These are phyloP conservation scores for Clausena lansium DNA, from an alignment of 345 rosid genomes.

Conservation along the genomic window DNA sequence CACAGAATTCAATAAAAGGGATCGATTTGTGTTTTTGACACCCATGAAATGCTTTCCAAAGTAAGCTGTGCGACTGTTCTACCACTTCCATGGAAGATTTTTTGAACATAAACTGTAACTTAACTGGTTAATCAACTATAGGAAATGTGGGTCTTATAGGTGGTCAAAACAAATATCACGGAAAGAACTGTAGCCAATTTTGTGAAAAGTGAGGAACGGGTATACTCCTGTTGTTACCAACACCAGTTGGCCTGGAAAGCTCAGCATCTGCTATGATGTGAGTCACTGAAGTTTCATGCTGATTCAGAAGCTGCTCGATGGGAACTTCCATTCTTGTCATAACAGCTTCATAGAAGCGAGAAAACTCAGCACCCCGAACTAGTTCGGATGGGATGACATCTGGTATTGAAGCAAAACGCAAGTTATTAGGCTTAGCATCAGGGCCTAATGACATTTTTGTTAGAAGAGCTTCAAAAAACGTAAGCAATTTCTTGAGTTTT, in stretches of 20 bases:
- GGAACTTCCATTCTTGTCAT: conserved; percentile 47
- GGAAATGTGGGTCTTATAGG: conserved; percentile 27
- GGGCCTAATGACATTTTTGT: conserved; percentile 15
- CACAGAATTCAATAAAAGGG: conserved; percentile 23
- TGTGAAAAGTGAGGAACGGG: conserved; percentile 46
- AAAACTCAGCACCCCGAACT: conserved; percentile 20
- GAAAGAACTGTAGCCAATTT: conserved; percentile 39
- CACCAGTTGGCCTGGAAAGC: conserved; percentile 21
- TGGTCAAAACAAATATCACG: conserved; percentile 22
- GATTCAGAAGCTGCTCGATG: conserved; percentile 40
- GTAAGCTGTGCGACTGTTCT: not conserved
- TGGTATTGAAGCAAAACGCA: conserved; percentile 38
- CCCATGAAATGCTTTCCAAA: not conserved
- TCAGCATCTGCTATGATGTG: conserved; percentile 28
- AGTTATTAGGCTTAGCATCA: conserved; percentile 33
- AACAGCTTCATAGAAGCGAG: conserved; percentile 43
- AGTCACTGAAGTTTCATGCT: conserved; percentile 19
- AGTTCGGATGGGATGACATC: conserved; percentile 48
- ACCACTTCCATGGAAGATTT: not conserved
- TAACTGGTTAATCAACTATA: conserved; percentile 28
- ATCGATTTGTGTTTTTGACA: not conserved
- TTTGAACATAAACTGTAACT: no score
- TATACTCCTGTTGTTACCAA: conserved; percentile 29
- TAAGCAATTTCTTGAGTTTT: no score
- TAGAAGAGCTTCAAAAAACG: no score